These are phyloP conservation scores for Fusarium virguliforme DNA, from an alignment of 2,329 filamentous ascomycete species.

Conservation along the genomic window DNA sequence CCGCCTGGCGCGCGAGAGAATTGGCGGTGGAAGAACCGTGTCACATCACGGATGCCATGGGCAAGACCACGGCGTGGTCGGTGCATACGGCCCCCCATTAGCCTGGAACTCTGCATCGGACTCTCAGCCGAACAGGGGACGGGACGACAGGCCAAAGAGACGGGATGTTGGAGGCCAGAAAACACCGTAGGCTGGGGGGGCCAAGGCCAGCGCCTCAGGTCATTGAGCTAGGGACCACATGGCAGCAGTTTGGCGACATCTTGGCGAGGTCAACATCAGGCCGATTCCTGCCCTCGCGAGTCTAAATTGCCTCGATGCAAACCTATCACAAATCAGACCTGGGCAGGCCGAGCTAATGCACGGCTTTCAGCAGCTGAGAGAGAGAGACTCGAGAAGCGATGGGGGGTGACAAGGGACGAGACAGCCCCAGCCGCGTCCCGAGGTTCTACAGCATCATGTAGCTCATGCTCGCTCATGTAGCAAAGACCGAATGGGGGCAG, in stretches of 20 bases:
- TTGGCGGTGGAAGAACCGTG: slow-evolving; percentile 38
- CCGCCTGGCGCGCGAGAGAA: slow-evolving; percentile 25
- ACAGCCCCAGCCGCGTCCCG: slow-evolving; percentile 34
- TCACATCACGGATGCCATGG: slow-evolving; percentile 34
- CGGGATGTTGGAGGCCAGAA: slow-evolving; percentile 2
- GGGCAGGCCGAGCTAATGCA: slow-evolving; percentile 29
- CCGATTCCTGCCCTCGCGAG: slow-evolving; percentile 1
- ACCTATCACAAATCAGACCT: slow-evolving; percentile 22
- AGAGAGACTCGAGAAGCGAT: slow-evolving; percentile 19
- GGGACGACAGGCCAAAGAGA: slow-evolving; percentile 29
- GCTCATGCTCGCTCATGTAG: slow-evolving; percentile 24
- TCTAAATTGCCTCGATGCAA: slow-evolving; percentile 8
- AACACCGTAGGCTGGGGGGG: slow-evolving; percentile 5
- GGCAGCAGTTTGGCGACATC: slow-evolving; percentile 3
- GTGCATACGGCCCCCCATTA: slow-evolving; percentile 37
- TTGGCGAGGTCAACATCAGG: slow-evolving; percentile 13
- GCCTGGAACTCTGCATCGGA: slow-evolving; percentile 29
- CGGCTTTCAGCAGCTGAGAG: slow-evolving; percentile 37
- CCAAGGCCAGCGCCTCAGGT: slow-evolving; percentile 13
- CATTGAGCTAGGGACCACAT: slow-evolving; percentile 11
- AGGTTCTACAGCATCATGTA: slow-evolving; percentile 39
- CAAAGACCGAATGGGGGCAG: slow-evolving; percentile 27
- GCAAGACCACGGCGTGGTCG: slow-evolving; percentile 26
- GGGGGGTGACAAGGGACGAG: slow-evolving; percentile 16
- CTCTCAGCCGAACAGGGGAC: slow-evolving; percentile 49